These are phyloP conservation scores for Agaricales sp. DNA, from an alignment of 1,284 basidiomycete genomes.

Conservation along the genomic window DNA sequence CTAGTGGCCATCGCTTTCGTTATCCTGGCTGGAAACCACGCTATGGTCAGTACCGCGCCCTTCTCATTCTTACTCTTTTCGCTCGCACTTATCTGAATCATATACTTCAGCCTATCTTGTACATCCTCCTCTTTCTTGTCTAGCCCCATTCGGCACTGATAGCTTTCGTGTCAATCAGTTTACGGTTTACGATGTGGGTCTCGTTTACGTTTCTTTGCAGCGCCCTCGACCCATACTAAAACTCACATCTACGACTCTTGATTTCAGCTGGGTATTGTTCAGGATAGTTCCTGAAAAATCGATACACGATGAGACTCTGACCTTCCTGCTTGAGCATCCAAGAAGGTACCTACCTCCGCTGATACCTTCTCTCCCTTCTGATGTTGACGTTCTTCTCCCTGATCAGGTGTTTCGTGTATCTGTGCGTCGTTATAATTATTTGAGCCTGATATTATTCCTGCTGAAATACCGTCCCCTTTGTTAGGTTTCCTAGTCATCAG, in stretches of 20 bases:
- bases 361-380: background rate
- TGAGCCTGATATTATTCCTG: background rate
- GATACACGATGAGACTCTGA: conserved; percentile 47
- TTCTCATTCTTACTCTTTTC: conserved; percentile 16
- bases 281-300: conserved; percentile 38
- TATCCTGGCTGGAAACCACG: conserved; percentile 45
- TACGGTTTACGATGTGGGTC: conserved; percentile 29
- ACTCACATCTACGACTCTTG: background rate
- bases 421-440: conserved; percentile 26
- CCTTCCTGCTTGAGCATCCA: conserved; percentile 78
- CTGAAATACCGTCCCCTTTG: background rate
- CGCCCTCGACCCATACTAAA: conserved; percentile 1
- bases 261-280: conserved; percentile 34
- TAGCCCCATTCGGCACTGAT: background rate
- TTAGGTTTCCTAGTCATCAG: conserved; percentile 67
- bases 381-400: background rate
- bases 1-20: conserved; percentile 35
- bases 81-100: too few relatives aligned
- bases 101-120: conserved; percentile 30
- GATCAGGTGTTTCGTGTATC: conserved; percentile 66
- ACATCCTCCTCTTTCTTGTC: conserved; percentile 9
- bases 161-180: conserved; percentile 14
- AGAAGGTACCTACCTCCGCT: conserved; percentile 28
- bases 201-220: background rate
- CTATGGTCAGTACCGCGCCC: conserved; percentile 27